These are phyloP conservation scores for Phlebiopsis flavidoalba DNA, from an alignment of 768 basidiomycete genomes.

Conservation along the genomic window DNA sequence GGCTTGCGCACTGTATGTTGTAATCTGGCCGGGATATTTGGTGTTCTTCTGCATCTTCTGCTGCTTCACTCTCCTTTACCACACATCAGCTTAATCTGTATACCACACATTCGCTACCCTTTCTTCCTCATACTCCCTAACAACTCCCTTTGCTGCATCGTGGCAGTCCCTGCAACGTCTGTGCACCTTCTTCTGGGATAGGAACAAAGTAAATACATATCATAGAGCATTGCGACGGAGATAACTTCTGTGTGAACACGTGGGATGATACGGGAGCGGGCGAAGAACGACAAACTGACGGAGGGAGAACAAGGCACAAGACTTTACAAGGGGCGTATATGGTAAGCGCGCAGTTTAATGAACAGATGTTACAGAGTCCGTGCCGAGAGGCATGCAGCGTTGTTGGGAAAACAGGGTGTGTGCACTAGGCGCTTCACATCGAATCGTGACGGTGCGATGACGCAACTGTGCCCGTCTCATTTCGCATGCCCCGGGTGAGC, in stretches of 20 bases:
- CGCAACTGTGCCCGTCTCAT: slow-evolving; percentile 21
- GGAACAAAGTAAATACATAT: not conserved
- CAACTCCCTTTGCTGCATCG: not conserved
- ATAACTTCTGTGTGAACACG: not conserved
- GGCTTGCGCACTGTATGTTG: not conserved
- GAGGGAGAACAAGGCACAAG: not conserved
- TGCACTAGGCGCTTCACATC: slow-evolving; percentile 5
- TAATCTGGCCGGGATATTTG: not conserved
- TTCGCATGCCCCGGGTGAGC: slow-evolving; percentile 64
- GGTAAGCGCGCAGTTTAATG: not conserved
- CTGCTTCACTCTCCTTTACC: not conserved
- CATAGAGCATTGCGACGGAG: not conserved
- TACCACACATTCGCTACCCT: not conserved
- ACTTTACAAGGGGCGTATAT: not conserved
- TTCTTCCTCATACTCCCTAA: not conserved
- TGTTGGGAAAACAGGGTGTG: not conserved
- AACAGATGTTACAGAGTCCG: not conserved
- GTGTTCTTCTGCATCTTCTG: not conserved
- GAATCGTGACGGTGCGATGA: slow-evolving; percentile 20
- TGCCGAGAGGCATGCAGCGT: not conserved
- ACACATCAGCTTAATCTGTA: slow-evolving; percentile 1
- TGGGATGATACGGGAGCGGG: not conserved
- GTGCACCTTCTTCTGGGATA: not conserved
- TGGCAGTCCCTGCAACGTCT: not conserved
- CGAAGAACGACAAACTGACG: not conserved